These are phyloP conservation scores for Lipomyces mesembrius DNA, from an alignment of 805 yeast genomes.

Conservation along the genomic window DNA sequence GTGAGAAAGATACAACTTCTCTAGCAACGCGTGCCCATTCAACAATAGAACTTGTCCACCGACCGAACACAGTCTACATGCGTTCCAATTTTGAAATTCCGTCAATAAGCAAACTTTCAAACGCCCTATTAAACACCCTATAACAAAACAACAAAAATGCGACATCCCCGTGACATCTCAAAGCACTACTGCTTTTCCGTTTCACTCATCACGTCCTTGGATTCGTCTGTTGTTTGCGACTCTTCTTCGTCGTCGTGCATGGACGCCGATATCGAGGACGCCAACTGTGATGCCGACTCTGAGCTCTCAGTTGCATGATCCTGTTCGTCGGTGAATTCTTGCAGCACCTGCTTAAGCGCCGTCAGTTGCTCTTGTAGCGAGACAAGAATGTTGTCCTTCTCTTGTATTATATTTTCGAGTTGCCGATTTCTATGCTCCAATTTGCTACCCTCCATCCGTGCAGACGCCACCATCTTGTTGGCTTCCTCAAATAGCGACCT, in stretches of 20 bases:
- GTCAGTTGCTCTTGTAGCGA: slow-evolving; percentile 65
- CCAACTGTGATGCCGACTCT: background rate
- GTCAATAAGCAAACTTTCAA: slow-evolving; percentile 3
- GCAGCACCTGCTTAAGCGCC: slow-evolving; percentile 58
- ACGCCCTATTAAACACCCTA: background rate
- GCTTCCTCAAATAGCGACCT: slow-evolving; percentile 83
- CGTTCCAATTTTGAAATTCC: background rate
- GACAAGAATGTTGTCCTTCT: slow-evolving; percentile 66
- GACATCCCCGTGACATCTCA: background rate
- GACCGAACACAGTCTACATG: background rate
- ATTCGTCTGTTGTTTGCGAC: slow-evolving; percentile 7
- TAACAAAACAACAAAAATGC: background rate
- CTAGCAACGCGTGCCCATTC: background rate
- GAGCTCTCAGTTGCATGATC: slow-evolving; percentile 11
- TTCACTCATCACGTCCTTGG: slow-evolving; percentile 6
- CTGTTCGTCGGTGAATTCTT: slow-evolving; percentile 35
- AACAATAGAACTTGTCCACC: background rate
- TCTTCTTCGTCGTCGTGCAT: slow-evolving; percentile 5
- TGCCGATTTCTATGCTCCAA: slow-evolving; percentile 52
- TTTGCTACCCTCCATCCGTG: slow-evolving; percentile 66
- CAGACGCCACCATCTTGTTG: slow-evolving; percentile 79
- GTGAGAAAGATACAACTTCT: background rate
- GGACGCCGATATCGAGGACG: background rate
- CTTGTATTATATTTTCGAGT: slow-evolving; percentile 46
- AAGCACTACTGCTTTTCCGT: background rate